These are phyloP conservation scores for Macaranga tanarius DNA, from an alignment of 441 rosid species.

Conservation along the genomic window DNA sequence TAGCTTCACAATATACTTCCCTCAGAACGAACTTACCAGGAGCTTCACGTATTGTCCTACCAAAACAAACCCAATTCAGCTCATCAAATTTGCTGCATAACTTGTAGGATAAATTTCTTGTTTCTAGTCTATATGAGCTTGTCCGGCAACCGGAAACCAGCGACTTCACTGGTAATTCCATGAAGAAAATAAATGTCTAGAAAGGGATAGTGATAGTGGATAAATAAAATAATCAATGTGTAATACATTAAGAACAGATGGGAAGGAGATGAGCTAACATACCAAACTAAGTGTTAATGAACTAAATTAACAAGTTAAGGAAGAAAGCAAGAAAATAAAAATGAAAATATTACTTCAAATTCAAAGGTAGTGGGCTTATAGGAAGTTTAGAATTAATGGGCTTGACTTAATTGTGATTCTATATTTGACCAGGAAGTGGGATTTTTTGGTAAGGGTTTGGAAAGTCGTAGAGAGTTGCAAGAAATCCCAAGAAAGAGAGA, in stretches of 20 bases:
- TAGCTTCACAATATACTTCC: slow-evolving; percentile 63
- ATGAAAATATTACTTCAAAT: background rate
- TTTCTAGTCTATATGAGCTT: slow-evolving; percentile 48
- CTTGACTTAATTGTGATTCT: slow-evolving; percentile 12
- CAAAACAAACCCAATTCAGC: slow-evolving; percentile 30
- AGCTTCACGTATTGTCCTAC: slow-evolving; percentile 20
- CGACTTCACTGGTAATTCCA: slow-evolving; percentile 66
- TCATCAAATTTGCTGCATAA: slow-evolving; percentile 43
- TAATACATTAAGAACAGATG: slow-evolving; percentile 28
- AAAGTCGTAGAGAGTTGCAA: slow-evolving; percentile 20
- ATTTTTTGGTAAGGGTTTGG: slow-evolving; percentile 27
- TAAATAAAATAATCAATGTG: slow-evolving; percentile 20
- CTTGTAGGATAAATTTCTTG: slow-evolving; percentile 54
- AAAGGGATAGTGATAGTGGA: slow-evolving; percentile 13
- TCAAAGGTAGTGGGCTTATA: slow-evolving; percentile 3
- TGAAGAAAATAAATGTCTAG: slow-evolving; percentile 20
- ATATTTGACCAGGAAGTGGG: slow-evolving; percentile 18
- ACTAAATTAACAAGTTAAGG: slow-evolving; percentile 21
- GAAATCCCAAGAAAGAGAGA: slow-evolving; percentile 23
- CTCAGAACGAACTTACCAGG: slow-evolving; percentile 46
- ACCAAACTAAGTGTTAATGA: slow-evolving; percentile 51
- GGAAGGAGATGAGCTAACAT: slow-evolving; percentile 74
- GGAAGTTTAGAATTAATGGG: background rate
- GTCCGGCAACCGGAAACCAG: slow-evolving; percentile 43
- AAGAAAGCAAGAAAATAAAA: background rate